Base-by-base conservation (phyloP, 306 rosid species). In the Canavalia gladiata region DNA sequence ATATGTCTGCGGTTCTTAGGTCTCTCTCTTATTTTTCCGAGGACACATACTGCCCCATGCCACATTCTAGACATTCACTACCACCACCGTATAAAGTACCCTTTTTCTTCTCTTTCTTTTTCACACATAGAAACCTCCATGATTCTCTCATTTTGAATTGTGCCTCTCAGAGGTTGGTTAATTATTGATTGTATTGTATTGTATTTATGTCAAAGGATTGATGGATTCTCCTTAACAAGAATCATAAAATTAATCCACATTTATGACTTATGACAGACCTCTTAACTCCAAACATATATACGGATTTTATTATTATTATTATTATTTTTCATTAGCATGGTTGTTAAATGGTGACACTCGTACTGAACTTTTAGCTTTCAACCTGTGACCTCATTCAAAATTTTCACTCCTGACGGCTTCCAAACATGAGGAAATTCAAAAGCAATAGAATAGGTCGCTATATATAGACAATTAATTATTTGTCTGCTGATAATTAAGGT, bases 11-110 rank as follows among this genome's bases (percentile, higher is more conserved):
- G 52, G 28, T 74, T 74, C 9, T 62, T 74, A 7, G 43, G 69
- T 74, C 59, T 55, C 52, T 56, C 25, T 18, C 25, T 18, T 18
- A 37, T 57, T 67, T 82, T 75, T 47, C 49, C 29, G 13, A 68
- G 67, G 82, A 49, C 33, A 51, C 66, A 6, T 4, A 11, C 51
- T 69, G 56, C 18, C 81, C 74, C 68, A 76, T 76, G 68, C 30
- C 65, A 69, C 59, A 83, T 70, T 69, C 86, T 76, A 70, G 75
- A 81, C 35, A 81, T 75, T 68, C 77, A 75, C 72, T 66, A 37
- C 6, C 50, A 39, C 5, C 52, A 63, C 9, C 13, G 18, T 57
- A 18, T 18, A 18, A 18, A 45, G 6, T n/a, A 5, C 64, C 50
- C 57, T 74, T 81, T 81, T 68, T 74, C 33, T 58, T 82, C 85